Percentiles rank a stretch among this genome's conserved stretches.
phyloP scores from a whole-genome alignment of 192 early-diverging fungal genomes.

The Oehlia diaphana region DNA sequence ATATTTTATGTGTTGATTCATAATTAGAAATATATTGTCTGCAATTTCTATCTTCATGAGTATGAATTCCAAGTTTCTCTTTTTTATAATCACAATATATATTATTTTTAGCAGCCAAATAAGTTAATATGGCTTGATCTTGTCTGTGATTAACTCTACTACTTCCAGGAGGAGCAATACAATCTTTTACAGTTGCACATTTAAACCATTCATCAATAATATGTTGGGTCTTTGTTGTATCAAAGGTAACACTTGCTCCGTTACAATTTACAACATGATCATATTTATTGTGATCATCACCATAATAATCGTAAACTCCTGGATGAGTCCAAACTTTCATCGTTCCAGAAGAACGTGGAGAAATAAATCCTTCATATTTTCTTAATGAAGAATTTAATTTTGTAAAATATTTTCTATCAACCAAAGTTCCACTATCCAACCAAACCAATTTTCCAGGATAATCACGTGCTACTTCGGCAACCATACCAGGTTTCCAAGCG shows the following conservation, averaged over 20 bases:
- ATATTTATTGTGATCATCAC: constrained; percentile 34
- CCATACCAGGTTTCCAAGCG: constrained; percentile 54
- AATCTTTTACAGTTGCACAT: constrained; percentile 44
- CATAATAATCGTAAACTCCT: constrained; percentile 44
- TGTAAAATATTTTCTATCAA: constrained; percentile 29
- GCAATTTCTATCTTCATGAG: constrained; percentile 36
- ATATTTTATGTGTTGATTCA: not conserved
- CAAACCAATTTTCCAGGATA: constrained; percentile 47
- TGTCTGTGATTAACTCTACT: constrained; percentile 51
- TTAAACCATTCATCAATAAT: constrained; percentile 47
- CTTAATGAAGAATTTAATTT: constrained; percentile 42
- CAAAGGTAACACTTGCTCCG: constrained; percentile 49
- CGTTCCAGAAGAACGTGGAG: constrained; percentile 37
- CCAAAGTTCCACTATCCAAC: constrained; percentile 46
- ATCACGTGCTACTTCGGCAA: constrained; percentile 36
- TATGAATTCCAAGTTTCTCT: constrained; percentile 27
- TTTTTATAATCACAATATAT: constrained; percentile 34
- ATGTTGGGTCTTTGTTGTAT: constrained; percentile 36
- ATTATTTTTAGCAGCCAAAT: constrained; percentile 42
- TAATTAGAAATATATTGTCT: constrained; percentile 24
- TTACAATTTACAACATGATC: constrained; percentile 43
- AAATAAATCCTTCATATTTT: constrained; percentile 46
- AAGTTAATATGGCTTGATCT: constrained; percentile 46
- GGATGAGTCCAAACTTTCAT: constrained; percentile 47
- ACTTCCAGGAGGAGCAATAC: constrained; percentile 55